A percentile compares a stretch with the other conserved stretches of the same genome.
Conservation (phyloP, 495 filamentous ascomycete genomes). For the Chaetomidium leptoderma region DNA sequence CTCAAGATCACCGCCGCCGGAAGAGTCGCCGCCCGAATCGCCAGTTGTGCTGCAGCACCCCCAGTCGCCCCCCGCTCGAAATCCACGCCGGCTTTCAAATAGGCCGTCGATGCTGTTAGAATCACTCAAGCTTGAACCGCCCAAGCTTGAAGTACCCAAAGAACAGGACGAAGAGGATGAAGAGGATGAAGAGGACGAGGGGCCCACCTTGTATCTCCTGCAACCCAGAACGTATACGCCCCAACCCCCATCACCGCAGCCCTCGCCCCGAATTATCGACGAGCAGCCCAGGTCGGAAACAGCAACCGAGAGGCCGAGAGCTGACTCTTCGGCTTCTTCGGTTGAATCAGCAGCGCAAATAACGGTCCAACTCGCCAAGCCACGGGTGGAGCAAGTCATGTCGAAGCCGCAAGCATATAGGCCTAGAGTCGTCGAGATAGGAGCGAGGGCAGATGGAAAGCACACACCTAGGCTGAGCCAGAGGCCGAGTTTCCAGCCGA, state of each 20-base stretch:
- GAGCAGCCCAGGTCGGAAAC: background rate
- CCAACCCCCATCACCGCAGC: conserved; percentile 43
- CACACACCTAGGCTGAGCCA: conserved; percentile 2
- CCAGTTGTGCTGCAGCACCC: conserved; percentile 7
- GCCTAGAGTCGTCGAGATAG: conserved; percentile 29
- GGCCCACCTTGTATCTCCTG: conserved; percentile 42
- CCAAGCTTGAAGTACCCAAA: conserved; percentile 18
- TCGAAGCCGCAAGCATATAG: conserved; percentile 12
- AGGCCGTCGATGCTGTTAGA: conserved; percentile 19
- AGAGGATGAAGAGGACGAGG: conserved; percentile 25
- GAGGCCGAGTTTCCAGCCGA: background rate
- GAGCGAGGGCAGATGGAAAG: conserved; percentile 15
- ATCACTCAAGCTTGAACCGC: conserved; percentile 14
- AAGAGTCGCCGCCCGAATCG: conserved; percentile 8
- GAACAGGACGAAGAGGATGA: conserved; percentile 16
- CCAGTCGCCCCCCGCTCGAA: conserved; percentile 26
- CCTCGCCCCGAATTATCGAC: conserved; percentile 37
- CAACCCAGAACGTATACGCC: conserved; percentile 54
- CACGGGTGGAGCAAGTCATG: conserved; percentile 6
- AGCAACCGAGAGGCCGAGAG: background rate
- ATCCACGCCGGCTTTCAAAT: conserved; percentile 31
- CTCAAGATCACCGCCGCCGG: conserved; percentile 7
- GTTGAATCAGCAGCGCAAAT: conserved; percentile 12
- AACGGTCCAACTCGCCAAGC: conserved; percentile 11
- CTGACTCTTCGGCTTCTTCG: conserved; percentile 9